Evolutionary conservation across 2,329 filamentous ascomycete genomes (phyloP).

Genomic region (Stylonectria norvegica): DNA sequence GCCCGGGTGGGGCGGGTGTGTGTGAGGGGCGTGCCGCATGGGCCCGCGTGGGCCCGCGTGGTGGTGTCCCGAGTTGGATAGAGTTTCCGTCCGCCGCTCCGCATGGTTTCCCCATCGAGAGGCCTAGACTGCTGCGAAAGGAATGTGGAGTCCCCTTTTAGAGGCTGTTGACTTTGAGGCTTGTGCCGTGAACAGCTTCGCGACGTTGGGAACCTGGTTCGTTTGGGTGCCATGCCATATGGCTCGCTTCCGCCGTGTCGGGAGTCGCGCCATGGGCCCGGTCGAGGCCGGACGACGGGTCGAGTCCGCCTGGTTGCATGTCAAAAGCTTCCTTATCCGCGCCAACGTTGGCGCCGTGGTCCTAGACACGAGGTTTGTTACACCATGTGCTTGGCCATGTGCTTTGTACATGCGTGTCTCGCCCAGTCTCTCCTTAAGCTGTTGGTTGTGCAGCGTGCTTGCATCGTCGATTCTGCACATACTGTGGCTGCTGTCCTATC

Average conservation of each 20-base stretch:
- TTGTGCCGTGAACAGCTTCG: slow-evolving; percentile 2
- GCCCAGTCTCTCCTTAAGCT: not conserved
- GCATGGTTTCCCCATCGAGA: slow-evolving; percentile 5
- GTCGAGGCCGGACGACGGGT: too few species aligned
- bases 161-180: slow-evolving; percentile 5
- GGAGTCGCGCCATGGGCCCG: too few species aligned
- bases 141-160: slow-evolving; percentile 3
- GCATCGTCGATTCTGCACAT: too few species aligned
- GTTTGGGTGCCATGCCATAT: not conserved
- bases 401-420: not conserved
- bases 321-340: not conserved
- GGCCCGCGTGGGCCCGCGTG: too few species aligned
- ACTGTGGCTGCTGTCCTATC: not conserved
- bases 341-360: not conserved
- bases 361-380: not conserved
- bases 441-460: not conserved
- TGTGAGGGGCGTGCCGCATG: too few species aligned
- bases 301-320: not conserved
- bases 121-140: slow-evolving; percentile 3
- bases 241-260: not conserved
- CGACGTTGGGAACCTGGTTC: not conserved
- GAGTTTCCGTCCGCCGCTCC: not conserved
- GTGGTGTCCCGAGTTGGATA: too few species aligned
- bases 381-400: not conserved
- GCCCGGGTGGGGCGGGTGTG: too few species aligned